Conservation (phyloP, 768 basidiomycete species). For the Collybia mongolica region DNA sequence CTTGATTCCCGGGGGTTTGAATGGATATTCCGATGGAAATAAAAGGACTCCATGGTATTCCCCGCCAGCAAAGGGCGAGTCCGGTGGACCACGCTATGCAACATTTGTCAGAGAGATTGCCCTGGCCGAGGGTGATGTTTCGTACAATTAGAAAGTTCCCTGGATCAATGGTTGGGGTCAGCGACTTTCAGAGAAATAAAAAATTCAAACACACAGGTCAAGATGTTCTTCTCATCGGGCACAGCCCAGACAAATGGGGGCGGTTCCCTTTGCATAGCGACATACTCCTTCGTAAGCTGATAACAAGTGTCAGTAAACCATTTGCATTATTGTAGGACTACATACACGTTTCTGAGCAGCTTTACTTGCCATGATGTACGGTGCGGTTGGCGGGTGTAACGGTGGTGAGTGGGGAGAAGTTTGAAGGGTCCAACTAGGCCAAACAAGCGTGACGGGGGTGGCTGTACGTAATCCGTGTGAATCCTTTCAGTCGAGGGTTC, state of each 20-base stretch:
- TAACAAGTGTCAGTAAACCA: slow-evolving; percentile 5
- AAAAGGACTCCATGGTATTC: slow-evolving; percentile 93
- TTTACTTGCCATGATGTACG: slow-evolving; percentile 71
- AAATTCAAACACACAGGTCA: slow-evolving; percentile 69
- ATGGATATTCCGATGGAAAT: slow-evolving; percentile 94
- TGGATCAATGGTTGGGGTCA: slow-evolving; percentile 26
- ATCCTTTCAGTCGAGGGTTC: neutral
- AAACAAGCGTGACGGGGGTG: slow-evolving; percentile 8
- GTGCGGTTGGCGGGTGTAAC: slow-evolving; percentile 8
- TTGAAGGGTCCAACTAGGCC: slow-evolving; percentile 15
- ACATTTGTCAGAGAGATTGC: too few species aligned
- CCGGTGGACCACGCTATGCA: slow-evolving; percentile 85
- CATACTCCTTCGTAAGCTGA: slow-evolving; percentile 85
- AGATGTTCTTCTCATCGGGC: slow-evolving; percentile 97
- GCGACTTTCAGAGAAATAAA: neutral
- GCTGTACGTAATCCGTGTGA: slow-evolving; percentile 14
- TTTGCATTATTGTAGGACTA: slow-evolving; percentile 3
- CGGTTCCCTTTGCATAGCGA: slow-evolving; percentile 88
- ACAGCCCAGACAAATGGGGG: slow-evolving; percentile 96
- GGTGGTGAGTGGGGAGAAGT: slow-evolving; percentile 12
- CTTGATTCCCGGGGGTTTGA: slow-evolving; percentile 97
- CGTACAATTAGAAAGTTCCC: slow-evolving; percentile 94
- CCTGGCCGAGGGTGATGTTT: slow-evolving; percentile 16
- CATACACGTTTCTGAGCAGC: slow-evolving; percentile 81
- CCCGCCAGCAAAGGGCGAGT: slow-evolving; percentile 87